Conservation (phyloP, 345 rosid species). For the Linum usitatissimum region DNA sequence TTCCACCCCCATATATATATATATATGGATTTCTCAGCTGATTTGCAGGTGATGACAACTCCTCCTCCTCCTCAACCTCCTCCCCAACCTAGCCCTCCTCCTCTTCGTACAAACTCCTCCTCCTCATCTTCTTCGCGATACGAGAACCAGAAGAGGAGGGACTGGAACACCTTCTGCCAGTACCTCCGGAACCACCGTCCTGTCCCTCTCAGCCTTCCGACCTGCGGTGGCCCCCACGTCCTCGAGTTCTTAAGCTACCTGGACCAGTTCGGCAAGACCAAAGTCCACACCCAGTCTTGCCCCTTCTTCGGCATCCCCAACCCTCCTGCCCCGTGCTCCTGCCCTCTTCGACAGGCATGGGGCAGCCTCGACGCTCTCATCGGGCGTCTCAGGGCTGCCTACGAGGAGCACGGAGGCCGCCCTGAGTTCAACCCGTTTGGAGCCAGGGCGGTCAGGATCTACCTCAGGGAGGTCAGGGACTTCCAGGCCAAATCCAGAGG, state of each 20-base stretch:
- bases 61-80: too few relatives aligned
- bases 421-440: constrained; percentile 88
- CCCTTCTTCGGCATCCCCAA: constrained; percentile 79
- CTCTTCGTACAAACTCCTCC: too few relatives aligned
- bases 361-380: constrained; percentile 97
- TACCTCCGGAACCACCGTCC: not conserved
- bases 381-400: constrained; percentile 91
- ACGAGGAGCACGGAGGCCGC: constrained; percentile 77
- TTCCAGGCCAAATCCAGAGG: constrained; percentile 92
- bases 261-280: constrained; percentile 67
- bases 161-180: not conserved
- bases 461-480: constrained; percentile 80
- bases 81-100: too few relatives aligned
- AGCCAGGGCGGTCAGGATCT: constrained; percentile 74
- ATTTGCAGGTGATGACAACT: too few relatives aligned
- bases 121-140: not conserved
- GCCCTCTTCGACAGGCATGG: constrained; percentile 94
- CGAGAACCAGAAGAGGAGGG: not conserved
- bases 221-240: not conserved
- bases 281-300: constrained; percentile 69
- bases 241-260: constrained; percentile 50
- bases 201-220: not conserved
- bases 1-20: too few relatives aligned
- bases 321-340: constrained; percentile 88
- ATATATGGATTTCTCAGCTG: too few relatives aligned